A percentile compares a stretch with the other conserved stretches of the same genome.
These are phyloP conservation scores for Saturnispora serradocipensis DNA, from an alignment of 805 yeast species.

Conservation along the genomic window DNA sequence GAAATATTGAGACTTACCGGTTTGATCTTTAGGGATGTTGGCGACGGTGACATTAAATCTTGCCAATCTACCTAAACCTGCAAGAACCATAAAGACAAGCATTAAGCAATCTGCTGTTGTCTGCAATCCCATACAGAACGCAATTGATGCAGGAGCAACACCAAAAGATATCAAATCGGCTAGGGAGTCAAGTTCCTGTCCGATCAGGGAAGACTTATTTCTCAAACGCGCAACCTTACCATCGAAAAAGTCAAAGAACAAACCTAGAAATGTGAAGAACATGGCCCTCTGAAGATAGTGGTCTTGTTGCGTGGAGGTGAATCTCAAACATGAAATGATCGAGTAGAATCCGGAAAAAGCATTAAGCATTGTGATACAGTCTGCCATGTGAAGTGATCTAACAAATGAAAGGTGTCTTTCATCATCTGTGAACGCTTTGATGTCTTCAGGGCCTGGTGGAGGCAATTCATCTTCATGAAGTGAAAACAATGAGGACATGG, in stretches of 20 bases:
- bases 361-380: slow-evolving; percentile 86
- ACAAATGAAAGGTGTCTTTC: slow-evolving; percentile 79
- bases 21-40: slow-evolving; percentile 79
- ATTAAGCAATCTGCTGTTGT: slow-evolving; percentile 71
- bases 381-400: slow-evolving; percentile 88
- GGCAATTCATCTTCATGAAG: slow-evolving; percentile 54
- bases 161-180: slow-evolving; percentile 95
- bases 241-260: slow-evolving; percentile 92
- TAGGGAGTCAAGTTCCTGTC: slow-evolving; percentile 93
- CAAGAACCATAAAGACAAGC: slow-evolving; percentile 76
- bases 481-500: slow-evolving; percentile 37
- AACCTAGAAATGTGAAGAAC: slow-evolving; percentile 77
- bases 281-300: slow-evolving; percentile 82
- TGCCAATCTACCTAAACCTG: slow-evolving; percentile 91
- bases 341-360: slow-evolving; percentile 93
- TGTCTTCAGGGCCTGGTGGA: slow-evolving; percentile 69
- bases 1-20: slow-evolving; percentile 83
- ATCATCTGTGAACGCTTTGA: slow-evolving; percentile 73
- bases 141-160: slow-evolving; percentile 90
- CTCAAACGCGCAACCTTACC: slow-evolving; percentile 95
- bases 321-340: slow-evolving; percentile 76
- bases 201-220: slow-evolving; percentile 86
- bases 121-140: slow-evolving; percentile 84
- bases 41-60: slow-evolving; percentile 92
- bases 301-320: slow-evolving; percentile 56